Conservation (phyloP, 2,329 filamentous ascomycete genomes). For the Fusarium nisikadoi region DNA sequence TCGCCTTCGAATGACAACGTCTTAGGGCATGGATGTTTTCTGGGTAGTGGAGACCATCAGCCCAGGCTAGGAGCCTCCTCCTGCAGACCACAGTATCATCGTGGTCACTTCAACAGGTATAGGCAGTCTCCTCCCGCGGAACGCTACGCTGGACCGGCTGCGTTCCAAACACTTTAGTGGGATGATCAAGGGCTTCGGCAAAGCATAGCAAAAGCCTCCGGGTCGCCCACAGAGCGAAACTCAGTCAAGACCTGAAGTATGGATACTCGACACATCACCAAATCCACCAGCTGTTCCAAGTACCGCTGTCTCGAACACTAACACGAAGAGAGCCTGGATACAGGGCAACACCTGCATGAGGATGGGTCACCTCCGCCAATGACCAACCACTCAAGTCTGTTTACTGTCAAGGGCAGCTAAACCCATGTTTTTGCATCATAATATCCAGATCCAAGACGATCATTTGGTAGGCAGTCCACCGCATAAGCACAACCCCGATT, state of each 20-base stretch:
- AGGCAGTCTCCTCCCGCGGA: conserved; percentile 22
- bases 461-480: background rate
- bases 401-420: conserved; percentile 10
- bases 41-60: conserved; percentile 34
- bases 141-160: conserved; percentile 28
- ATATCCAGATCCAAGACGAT: background rate
- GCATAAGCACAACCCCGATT: background rate
- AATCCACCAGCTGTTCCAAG: conserved; percentile 15
- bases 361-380: conserved; percentile 28
- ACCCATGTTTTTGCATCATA: conserved; percentile 2
- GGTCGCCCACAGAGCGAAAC: background rate
- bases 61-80: conserved; percentile 31
- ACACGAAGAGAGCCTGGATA: conserved; percentile 25
- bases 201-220: conserved; percentile 20
- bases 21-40: conserved; percentile 34
- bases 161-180: conserved; percentile 34
- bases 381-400: conserved; percentile 9
- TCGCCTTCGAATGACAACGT: conserved; percentile 19
- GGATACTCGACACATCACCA: conserved; percentile 20
- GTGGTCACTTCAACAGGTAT: conserved; percentile 22
- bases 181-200: conserved; percentile 27
- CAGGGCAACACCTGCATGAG: conserved; percentile 31
- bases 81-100: conserved; percentile 31
- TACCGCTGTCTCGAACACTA: conserved; percentile 33
- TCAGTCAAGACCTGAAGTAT: conserved; percentile 27